These are phyloP conservation scores for Gardenia jasminoides DNA, from an alignment of 257 asterid species.

Conservation along the genomic window DNA sequence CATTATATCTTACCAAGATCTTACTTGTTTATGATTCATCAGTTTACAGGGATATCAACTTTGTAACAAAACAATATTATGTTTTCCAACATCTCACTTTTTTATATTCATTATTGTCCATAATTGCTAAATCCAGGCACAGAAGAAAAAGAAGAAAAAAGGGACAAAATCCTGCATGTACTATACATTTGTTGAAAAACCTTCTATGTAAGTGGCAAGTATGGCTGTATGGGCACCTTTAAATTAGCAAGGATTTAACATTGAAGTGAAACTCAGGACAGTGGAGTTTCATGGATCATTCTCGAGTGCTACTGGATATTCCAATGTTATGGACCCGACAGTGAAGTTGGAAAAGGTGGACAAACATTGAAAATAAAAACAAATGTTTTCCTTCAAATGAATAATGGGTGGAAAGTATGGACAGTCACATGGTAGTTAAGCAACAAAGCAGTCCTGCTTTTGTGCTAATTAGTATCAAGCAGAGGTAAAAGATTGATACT, in stretches of 20 bases:
- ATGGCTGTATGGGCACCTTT: neutral
- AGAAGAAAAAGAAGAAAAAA: neutral
- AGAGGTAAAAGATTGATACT: slow-evolving; percentile 4
- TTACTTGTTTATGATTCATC: no score
- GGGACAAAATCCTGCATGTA: neutral
- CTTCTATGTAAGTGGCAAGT: neutral
- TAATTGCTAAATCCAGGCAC: neutral
- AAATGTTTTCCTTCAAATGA: neutral
- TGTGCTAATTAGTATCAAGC: neutral
- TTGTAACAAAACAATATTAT: neutral
- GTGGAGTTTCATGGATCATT: neutral
- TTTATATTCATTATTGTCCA: neutral
- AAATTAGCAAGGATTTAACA: neutral
- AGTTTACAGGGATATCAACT: neutral
- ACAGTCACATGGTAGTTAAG: neutral
- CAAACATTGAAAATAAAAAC: neutral
- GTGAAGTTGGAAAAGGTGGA: neutral
- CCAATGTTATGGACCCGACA: no score
- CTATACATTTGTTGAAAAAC: neutral
- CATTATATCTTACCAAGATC: neutral
- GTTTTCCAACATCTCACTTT: neutral
- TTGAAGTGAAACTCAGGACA: neutral
- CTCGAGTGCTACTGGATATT: neutral
- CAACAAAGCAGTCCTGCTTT: neutral
- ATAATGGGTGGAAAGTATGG: neutral